Evolutionary conservation across 2,329 filamentous ascomycete species (phyloP).

Genomic region (Arthrocladium fulminans): DNA sequence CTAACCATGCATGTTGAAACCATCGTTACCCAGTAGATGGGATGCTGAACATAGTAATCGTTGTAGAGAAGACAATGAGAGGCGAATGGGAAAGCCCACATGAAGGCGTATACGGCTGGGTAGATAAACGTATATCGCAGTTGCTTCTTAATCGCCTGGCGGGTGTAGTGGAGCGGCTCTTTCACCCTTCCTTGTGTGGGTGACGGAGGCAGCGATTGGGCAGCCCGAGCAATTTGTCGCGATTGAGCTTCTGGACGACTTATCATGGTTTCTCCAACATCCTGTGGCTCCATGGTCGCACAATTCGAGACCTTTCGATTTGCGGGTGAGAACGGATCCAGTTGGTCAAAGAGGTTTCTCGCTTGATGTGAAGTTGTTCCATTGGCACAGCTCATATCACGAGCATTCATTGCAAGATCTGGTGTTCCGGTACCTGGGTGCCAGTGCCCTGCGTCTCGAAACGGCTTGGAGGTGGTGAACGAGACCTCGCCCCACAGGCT

Average conservation of each 20-base stretch:
- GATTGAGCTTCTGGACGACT: background rate
- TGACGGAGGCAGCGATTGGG: background rate
- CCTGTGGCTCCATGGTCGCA: background rate
- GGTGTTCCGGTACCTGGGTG: slow-evolving; percentile 3
- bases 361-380: background rate
- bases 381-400: background rate
- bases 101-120: slow-evolving; percentile 59
- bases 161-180: slow-evolving; percentile 30
- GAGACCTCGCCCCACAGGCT: slow-evolving; percentile 19
- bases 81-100: slow-evolving; percentile 65
- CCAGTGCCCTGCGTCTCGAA: background rate
- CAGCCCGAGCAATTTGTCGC: background rate
- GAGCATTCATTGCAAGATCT: slow-evolving; percentile 5
- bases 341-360: background rate
- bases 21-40: slow-evolving; percentile 50
- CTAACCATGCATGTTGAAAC: slow-evolving; percentile 51
- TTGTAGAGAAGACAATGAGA: slow-evolving; percentile 54
- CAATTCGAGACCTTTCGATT: background rate
- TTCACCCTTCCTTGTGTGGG: background rate
- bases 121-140: slow-evolving; percentile 68
- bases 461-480: slow-evolving; percentile 17
- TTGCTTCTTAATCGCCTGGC: slow-evolving; percentile 56
- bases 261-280: slow-evolving; percentile 1
- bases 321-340: background rate
- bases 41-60: slow-evolving; percentile 41